Percentiles rank a stretch among this genome's conserved stretches.
Conservation (phyloP, 2,329 filamentous ascomycete genomes). For the Ampelomyces quisqualis region DNA sequence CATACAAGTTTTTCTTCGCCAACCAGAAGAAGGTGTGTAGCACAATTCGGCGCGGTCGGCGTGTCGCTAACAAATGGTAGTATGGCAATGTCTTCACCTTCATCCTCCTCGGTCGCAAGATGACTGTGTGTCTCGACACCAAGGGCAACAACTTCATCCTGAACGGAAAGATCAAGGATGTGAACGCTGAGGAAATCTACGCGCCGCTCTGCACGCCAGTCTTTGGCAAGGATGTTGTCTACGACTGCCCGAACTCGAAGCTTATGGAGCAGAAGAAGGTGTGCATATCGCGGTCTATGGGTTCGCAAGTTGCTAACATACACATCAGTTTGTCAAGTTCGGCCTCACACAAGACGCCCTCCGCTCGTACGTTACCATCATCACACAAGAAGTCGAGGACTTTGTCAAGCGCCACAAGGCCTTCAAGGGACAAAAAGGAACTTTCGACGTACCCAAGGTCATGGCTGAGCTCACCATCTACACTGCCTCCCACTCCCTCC, state of each 20-base stretch:
- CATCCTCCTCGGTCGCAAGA: conserved; percentile 82
- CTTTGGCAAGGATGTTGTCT: conserved; percentile 84
- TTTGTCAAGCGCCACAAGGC: conserved; percentile 68
- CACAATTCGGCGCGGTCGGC: conserved; percentile 3
- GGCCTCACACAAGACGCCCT: conserved; percentile 75
- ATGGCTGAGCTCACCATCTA: conserved; percentile 90
- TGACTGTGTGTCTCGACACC: conserved; percentile 79
- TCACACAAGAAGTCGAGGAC: conserved; percentile 70
- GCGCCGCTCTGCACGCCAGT: conserved; percentile 69
- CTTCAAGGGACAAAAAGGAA: conserved; percentile 69
- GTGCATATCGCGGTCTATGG: conserved; percentile 15
- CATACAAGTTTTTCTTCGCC: conserved; percentile 77
- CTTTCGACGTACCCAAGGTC: conserved; percentile 69
- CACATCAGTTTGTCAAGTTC: conserved; percentile 71
- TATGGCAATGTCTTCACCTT: conserved; percentile 91
- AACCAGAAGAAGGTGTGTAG: conserved; percentile 68
- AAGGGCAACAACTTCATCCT: conserved; percentile 88
- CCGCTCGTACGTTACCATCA: conserved; percentile 74
- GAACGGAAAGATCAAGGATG: conserved; percentile 85
- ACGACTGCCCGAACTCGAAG: conserved; percentile 87
- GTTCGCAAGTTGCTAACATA: conserved; percentile 7
- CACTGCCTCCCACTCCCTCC: conserved; percentile 80
- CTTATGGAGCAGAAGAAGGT: conserved; percentile 97
- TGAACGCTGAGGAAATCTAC: conserved; percentile 90
- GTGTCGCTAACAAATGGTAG: conserved; percentile 47